Base-by-base conservation (phyloP, 805 yeast species). In the Yamadazyma olivae region DNA sequence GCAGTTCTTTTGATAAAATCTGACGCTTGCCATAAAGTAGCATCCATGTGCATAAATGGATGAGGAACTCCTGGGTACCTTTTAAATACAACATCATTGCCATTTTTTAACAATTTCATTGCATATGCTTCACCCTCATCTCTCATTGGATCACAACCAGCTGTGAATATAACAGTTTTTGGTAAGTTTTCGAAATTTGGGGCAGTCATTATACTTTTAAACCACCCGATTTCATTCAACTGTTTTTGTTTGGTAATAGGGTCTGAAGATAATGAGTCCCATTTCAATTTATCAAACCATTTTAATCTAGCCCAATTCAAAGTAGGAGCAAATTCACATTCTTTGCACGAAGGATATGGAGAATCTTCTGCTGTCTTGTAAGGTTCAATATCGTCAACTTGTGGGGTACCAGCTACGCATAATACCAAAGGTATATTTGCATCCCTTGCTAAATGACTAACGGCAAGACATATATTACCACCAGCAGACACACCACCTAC, bases 1-100 rank as follows among this genome's bases (percentile, higher is more conserved):
- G 61, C 54, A 2, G 60, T 56, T 26, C 46, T 38, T 36, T 50
- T 43, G 35, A 56, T 57, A 33, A 44, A 57, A 23, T 50, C 50
- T 3, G 43, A 34, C 7, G 61, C 63, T 33, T 57, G 61, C 56
- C 57, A 49, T 23, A 57, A 43, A 14, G 36, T 40, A 19, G 51
- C 49, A 41, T 57, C 59, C 63, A 57, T 57, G 32, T 57, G 61
- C 55, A 56, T 51, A 39, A 56, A 57, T 2, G 60, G 59, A 41
- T 57, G 62, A 4, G 60, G 61, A 18, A 57, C 61, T 9, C 64
- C 64, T 4, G 52, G 54, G 32, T 49, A 55, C 20, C 60, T 43
- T 30, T 54, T 53, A 37, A 50, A 50, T 8, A 51, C 47, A 4
- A 53, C 54, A 20, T 55, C 58, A 32, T 50, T 50, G 13, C 56